Evolutionary conservation across 1,284 basidiomycete genomes (phyloP).

Genomic region (Cryptococcus deneoformans): DNA sequence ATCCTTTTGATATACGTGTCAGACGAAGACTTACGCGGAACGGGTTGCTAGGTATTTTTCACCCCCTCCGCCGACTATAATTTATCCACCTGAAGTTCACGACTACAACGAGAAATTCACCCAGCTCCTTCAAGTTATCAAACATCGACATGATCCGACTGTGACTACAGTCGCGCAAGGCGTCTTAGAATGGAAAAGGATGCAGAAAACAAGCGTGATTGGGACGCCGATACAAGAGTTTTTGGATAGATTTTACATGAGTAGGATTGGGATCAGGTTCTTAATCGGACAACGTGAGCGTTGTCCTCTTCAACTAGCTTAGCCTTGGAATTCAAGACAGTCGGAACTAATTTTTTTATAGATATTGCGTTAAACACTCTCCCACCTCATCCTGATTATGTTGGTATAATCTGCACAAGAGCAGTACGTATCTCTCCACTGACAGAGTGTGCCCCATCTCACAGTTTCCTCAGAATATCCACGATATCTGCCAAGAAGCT

Average conservation of each 20-base stretch:
- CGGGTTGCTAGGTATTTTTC: conserved; percentile 71
- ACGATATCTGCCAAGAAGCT: conserved; percentile 95
- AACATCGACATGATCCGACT: conserved; percentile 93
- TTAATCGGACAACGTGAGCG: conserved; percentile 69
- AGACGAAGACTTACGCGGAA: not conserved
- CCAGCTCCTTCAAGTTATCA: conserved; percentile 81
- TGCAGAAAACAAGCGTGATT: conserved; percentile 46
- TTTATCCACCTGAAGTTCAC: conserved; percentile 89
- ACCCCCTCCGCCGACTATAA: conserved; percentile 59
- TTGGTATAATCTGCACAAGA: conserved; percentile 97
- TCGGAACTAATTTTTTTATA: conserved; percentile 34
- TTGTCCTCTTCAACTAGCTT: conserved; percentile 5
- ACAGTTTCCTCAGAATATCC: conserved; percentile 64
- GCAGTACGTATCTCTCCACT: conserved; percentile 58
- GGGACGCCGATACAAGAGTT: conserved; percentile 91
- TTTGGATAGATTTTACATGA: conserved; percentile 97
- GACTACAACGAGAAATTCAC: conserved; percentile 95
- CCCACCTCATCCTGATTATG: conserved; percentile 83
- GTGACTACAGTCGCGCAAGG: conserved; percentile 96
- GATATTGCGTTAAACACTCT: conserved; percentile 90
- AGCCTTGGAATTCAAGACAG: conserved; percentile 5
- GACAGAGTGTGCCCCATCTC: conserved; percentile 1
- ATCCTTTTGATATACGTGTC: not conserved
- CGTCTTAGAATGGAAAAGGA: conserved; percentile 61
- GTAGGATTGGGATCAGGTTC: conserved; percentile 93